A percentile compares a stretch with the other conserved stretches of the same genome.
These are phyloP conservation scores for Phaseolus lunatus DNA, from an alignment of 306 rosid genomes.

Conservation along the genomic window DNA sequence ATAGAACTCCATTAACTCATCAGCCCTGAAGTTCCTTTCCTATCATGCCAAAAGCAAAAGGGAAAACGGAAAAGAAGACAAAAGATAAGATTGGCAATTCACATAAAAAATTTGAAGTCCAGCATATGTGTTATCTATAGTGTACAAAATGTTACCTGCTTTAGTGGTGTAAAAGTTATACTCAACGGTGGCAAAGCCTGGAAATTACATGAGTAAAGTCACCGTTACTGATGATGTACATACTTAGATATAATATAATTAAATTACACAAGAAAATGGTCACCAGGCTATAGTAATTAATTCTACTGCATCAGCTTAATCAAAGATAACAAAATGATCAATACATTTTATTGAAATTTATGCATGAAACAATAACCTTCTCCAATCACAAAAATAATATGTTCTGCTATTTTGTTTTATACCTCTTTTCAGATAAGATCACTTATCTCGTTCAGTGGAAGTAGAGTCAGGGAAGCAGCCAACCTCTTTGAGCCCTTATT, in stretches of 20 bases:
- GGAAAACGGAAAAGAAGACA: background rate
- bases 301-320: constrained; percentile 9
- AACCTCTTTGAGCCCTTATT: constrained; percentile 76
- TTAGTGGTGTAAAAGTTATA: too few species aligned
- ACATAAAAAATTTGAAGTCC: constrained; percentile 18
- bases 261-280: too few species aligned
- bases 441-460: constrained; percentile 77
- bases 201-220: too few species aligned
- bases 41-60: constrained; percentile 44
- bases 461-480: constrained; percentile 77
- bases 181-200: too few species aligned
- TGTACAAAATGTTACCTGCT: too few species aligned
- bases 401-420: constrained; percentile 25
- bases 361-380: constrained; percentile 1
- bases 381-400: constrained; percentile 31
- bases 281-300: constrained; percentile 32
- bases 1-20: constrained; percentile 91
- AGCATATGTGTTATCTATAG: too few species aligned
- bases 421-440: constrained; percentile 88
- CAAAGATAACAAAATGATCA: background rate
- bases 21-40: constrained; percentile 85
- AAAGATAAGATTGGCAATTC: constrained; percentile 26
- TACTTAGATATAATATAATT: too few species aligned
- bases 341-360: constrained; percentile 10
- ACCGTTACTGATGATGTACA: too few species aligned